Conservation (phyloP, 441 rosid species). For the Gossypium schwendimanii region DNA sequence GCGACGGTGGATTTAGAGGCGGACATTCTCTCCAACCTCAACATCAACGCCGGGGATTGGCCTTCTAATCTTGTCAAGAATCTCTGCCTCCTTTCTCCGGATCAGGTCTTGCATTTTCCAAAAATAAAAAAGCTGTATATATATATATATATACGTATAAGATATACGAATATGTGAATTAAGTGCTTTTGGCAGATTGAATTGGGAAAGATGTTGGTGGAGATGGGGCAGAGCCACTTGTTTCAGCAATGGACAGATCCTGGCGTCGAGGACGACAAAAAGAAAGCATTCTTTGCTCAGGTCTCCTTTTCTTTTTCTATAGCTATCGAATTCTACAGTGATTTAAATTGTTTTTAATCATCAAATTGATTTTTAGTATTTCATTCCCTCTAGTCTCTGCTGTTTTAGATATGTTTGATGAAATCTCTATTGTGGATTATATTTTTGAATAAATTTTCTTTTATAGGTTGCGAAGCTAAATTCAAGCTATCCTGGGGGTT, state of each 20-base stretch:
- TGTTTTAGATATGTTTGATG: neutral
- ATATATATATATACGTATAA: too few species aligned
- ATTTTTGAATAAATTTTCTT: too few species aligned
- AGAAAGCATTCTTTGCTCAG: conserved; percentile 66
- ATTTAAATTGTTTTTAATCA: neutral
- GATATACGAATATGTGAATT: neutral
- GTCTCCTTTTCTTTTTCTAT: conserved; percentile 23
- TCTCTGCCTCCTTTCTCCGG: conserved; percentile 47
- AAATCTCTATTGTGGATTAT: neutral
- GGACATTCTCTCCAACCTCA: conserved; percentile 32
- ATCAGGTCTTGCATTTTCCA: conserved; percentile 34
- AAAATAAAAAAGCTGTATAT: neutral
- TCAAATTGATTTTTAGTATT: neutral
- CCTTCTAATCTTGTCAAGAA: conserved; percentile 54
- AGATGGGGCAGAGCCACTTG: conserved; percentile 68
- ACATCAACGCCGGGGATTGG: conserved; percentile 32
- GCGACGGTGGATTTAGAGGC: conserved; percentile 26
- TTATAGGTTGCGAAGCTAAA: conserved; percentile 58
- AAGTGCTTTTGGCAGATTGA: conserved; percentile 41
- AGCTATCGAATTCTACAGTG: neutral
- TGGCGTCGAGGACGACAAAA: conserved; percentile 58
- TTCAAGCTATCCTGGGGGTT: conserved; percentile 85
- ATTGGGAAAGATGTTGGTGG: conserved; percentile 65
- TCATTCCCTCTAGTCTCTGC: neutral
- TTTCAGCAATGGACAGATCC: conserved; percentile 72